Evolutionary conservation across 2,329 filamentous ascomycete species (phyloP).

Genomic region (Aspergillus sp.): DNA sequence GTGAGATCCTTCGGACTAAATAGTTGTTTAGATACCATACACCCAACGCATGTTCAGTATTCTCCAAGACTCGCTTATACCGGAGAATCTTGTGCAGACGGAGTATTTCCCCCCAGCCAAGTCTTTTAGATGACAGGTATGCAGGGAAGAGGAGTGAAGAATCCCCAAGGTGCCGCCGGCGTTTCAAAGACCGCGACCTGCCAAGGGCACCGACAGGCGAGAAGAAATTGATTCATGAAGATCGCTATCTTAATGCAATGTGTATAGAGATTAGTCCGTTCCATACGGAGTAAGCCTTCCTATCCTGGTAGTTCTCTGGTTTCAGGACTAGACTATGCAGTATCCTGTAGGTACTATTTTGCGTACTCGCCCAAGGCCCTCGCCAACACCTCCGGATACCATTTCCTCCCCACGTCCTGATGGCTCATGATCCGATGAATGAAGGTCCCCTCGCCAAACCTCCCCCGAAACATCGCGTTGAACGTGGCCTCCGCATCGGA

Average conservation of each 20-base stretch:
- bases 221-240: background rate
- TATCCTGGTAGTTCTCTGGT: background rate
- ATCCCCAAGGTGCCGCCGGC: background rate
- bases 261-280: background rate
- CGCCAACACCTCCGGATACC: conserved; percentile 36
- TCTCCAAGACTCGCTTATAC: background rate
- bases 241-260: background rate
- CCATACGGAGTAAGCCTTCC: background rate
- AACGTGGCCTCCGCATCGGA: conserved; percentile 40
- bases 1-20: background rate
- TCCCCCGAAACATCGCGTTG: conserved; percentile 31
- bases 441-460: conserved; percentile 34
- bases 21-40: background rate
- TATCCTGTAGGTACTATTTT: background rate
- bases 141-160: background rate
- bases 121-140: background rate
- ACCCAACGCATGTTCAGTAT: background rate
- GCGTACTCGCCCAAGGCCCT: conserved; percentile 28
- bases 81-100: background rate
- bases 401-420: conserved; percentile 36
- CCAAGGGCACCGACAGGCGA: background rate
- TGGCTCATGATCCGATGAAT: conserved; percentile 38
- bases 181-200: background rate
- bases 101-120: conserved; percentile 10
- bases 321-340: too few relatives aligned